Evolutionary conservation across 2,329 filamentous ascomycete species (phyloP).

Genomic region (Aspergillus sp.): DNA sequence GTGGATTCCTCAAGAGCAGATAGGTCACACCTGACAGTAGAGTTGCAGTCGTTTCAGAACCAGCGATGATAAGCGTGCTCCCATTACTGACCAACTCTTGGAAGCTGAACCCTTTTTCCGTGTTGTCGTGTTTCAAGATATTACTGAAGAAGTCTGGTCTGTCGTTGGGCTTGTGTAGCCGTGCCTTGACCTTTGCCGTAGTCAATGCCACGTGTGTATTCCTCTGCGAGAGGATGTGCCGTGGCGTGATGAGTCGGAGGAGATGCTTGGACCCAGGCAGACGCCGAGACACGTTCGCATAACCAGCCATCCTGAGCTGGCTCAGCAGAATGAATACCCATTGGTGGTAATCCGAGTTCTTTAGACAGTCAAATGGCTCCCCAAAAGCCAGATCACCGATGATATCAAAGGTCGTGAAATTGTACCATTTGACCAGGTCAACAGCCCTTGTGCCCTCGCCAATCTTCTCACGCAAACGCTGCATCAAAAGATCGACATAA

Average conservation of each 20-base stretch:
- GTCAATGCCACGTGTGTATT: background rate
- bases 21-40: slow-evolving; percentile 49
- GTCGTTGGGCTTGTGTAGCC: too few species aligned
- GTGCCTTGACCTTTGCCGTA: too few species aligned
- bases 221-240: background rate
- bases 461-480: slow-evolving; percentile 19
- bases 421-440: slow-evolving; percentile 14
- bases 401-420: slow-evolving; percentile 25
- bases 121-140: slow-evolving; percentile 15
- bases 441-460: background rate
- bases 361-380: slow-evolving; percentile 18
- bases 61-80: slow-evolving; percentile 46
- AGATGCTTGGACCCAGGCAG: slow-evolving; percentile 2
- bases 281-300: slow-evolving; percentile 2
- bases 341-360: slow-evolving; percentile 1
- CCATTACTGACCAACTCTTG: slow-evolving; percentile 23
- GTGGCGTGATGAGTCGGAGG: background rate
- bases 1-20: slow-evolving; percentile 46
- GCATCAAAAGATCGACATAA: slow-evolving; percentile 36
- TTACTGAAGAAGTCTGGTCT: slow-evolving; percentile 18
- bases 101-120: slow-evolving; percentile 6
- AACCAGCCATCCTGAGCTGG: slow-evolving; percentile 10
- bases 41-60: slow-evolving; percentile 58
- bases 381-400: slow-evolving; percentile 23
- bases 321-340: slow-evolving; percentile 19